A percentile compares a stretch with the other conserved stretches of the same genome.
Conservation (phyloP, 2,329 filamentous ascomycete genomes). For the Colletotrichum incanum region DNA sequence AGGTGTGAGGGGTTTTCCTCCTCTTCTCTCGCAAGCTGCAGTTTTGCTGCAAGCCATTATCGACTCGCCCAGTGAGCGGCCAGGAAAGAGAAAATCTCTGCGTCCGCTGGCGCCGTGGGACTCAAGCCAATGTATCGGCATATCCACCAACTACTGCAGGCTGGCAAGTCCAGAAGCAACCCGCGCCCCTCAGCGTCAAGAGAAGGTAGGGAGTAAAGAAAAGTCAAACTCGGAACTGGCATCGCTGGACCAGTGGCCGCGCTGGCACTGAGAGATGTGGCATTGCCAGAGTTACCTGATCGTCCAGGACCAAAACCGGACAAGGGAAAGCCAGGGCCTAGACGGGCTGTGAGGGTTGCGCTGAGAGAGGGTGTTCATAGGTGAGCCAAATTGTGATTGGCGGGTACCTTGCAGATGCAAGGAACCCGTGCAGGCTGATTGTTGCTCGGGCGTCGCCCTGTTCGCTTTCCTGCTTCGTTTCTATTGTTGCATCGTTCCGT, state of each 20-base stretch:
- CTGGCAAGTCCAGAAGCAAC: slow-evolving; percentile 18
- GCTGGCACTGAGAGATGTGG: slow-evolving; percentile 28
- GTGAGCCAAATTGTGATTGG: slow-evolving; percentile 36
- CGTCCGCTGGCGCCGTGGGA: slow-evolving; percentile 11
- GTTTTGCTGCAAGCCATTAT: slow-evolving; percentile 26
- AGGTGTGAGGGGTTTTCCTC: slow-evolving; percentile 19
- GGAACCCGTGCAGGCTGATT: slow-evolving; percentile 30
- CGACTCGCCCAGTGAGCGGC: neutral
- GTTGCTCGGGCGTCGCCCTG: slow-evolving; percentile 24
- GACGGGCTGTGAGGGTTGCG: slow-evolving; percentile 36
- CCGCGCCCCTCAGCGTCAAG: neutral
- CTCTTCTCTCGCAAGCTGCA: neutral
- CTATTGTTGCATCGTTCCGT: slow-evolving; percentile 7
- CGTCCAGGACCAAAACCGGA: slow-evolving; percentile 44
- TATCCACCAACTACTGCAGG: slow-evolving; percentile 39
- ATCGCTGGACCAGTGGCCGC: slow-evolving; percentile 4
- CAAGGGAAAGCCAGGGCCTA: slow-evolving; percentile 11
- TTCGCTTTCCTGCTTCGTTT: slow-evolving; percentile 10
- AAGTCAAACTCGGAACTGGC: slow-evolving; percentile 1
- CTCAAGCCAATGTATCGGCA: slow-evolving; percentile 18
- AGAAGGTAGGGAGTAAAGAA: neutral
- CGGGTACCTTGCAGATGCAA: slow-evolving; percentile 42
- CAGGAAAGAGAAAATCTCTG: slow-evolving; percentile 28
- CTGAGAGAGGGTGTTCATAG: slow-evolving; percentile 12
- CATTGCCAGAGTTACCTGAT: slow-evolving; percentile 41